Evolutionary conservation across 805 yeast species (phyloP).

Genomic region (Wickerhamiella domercqiae): DNA sequence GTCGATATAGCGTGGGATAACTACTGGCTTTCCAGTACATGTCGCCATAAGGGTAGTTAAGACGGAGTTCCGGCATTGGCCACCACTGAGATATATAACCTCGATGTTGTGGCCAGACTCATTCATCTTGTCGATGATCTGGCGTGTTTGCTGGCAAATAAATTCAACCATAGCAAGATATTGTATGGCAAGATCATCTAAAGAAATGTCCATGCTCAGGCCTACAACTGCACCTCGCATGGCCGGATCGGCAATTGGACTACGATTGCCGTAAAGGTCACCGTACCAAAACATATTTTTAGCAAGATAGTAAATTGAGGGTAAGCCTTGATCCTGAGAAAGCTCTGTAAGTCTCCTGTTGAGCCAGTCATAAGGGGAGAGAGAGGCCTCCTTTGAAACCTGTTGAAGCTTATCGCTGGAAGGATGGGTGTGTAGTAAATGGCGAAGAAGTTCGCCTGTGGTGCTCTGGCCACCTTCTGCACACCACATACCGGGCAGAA

Average conservation of each 20-base stretch:
- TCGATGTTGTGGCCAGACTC: slow-evolving; percentile 61
- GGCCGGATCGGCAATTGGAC: slow-evolving; percentile 90
- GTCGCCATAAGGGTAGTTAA: slow-evolving; percentile 83
- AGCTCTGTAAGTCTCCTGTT: slow-evolving; percentile 60
- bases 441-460: slow-evolving; percentile 87
- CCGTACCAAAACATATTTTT: slow-evolving; percentile 85
- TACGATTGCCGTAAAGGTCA: slow-evolving; percentile 90
- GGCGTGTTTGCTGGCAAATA: slow-evolving; percentile 94
- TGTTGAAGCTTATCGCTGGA: slow-evolving; percentile 60
- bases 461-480: slow-evolving; percentile 99
- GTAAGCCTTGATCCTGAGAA: slow-evolving; percentile 37
- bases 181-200: slow-evolving; percentile 70
- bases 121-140: slow-evolving; percentile 76
- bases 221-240: slow-evolving; percentile 92
- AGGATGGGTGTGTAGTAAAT: slow-evolving; percentile 77
- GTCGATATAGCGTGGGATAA: slow-evolving; percentile 88
- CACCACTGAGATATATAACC: slow-evolving; percentile 83
- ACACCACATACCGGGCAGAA: slow-evolving; percentile 82
- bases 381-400: slow-evolving; percentile 43
- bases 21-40: slow-evolving; percentile 79
- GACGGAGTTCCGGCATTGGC: slow-evolving; percentile 86
- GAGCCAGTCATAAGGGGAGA: slow-evolving; percentile 68
- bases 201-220: slow-evolving; percentile 74
- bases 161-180: slow-evolving; percentile 94
- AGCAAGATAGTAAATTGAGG: slow-evolving; percentile 69